Evolutionary conservation across 2,329 filamentous ascomycete genomes (phyloP), one percentile per base, ranked within the genome.

Genomic region (Fusarium goolgardi): DNA sequence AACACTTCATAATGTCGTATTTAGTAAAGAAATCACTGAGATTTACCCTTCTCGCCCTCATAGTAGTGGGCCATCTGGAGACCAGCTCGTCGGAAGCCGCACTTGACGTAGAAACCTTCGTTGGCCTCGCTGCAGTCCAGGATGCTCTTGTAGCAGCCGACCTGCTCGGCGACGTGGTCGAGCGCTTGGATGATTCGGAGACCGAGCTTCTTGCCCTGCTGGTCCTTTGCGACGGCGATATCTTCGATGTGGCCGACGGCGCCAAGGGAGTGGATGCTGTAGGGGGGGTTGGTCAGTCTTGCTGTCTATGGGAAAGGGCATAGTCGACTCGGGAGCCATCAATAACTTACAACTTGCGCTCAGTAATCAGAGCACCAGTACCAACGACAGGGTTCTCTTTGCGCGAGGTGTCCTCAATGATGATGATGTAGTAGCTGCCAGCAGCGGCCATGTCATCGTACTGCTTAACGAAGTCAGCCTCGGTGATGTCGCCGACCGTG

Each of bases 31-130:
- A 53, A 67, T 71, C 50, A 77, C 69, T 75, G 72, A 20, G 74
- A 67, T 75, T 85, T 85, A 78, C 79, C 82, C 77, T 85, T 85
- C 72, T 78, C 77, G 47, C 75, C 79, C 61, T 90, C 93, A 78
- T 96, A 96, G 81, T 97, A 97, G 83, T 97, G 93, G 43, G 95
- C 94, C 96, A 99, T 98, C 81, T 99, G 93, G 58, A 97, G 82
- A 18, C 96, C 96, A 29, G 94, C 95, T 65, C 93, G 85, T 81
- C 93, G 91, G 81, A 97, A 98, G 60, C 95, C 95, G 81, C 96
- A 98, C 86, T 98, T 98, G 79, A 97, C 86, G 79, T 99, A 99
- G 84, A 99, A 98, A 23, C 94, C 95, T 80, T 97, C 94, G 78
- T 98, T 99, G 73, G 91, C 88, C 80, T 97, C 95, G 71, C 92